A percentile compares a stretch with the other conserved stretches of the same genome.
These are phyloP conservation scores for Thielaviopsis cerberus DNA, from an alignment of 2,329 filamentous ascomycete species.

Conservation along the genomic window DNA sequence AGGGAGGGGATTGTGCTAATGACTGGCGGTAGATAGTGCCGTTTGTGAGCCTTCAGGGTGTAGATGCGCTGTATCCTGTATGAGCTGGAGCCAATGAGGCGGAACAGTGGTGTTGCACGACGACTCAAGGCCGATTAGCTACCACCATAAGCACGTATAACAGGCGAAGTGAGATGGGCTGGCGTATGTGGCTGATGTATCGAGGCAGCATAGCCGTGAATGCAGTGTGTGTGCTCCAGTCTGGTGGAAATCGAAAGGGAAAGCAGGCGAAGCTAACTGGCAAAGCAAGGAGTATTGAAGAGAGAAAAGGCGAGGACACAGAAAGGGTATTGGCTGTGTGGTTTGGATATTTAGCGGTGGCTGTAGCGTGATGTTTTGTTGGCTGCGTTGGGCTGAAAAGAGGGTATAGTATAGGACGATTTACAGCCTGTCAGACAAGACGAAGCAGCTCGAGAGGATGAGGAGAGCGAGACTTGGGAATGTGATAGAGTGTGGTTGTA, in stretches of 20 bases:
- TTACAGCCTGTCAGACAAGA: neutral
- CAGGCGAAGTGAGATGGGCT: neutral
- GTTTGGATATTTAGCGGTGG: neutral
- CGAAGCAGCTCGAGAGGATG: too few species aligned
- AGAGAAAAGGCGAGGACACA: neutral
- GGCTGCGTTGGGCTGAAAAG: neutral
- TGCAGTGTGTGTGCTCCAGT: too few species aligned
- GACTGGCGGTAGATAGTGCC: neutral
- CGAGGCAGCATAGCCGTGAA: too few species aligned
- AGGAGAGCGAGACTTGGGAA: too few species aligned
- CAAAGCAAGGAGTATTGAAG: too few species aligned
- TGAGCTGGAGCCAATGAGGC: neutral
- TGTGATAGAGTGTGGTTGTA: too few species aligned
- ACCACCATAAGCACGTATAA: neutral
- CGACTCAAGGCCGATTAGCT: neutral
- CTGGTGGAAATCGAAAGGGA: too few species aligned
- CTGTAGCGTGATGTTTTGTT: neutral
- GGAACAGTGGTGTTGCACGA: neutral
- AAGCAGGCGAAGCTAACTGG: too few species aligned
- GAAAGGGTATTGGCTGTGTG: neutral
- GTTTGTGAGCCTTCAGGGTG: neutral
- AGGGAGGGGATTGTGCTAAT: neutral
- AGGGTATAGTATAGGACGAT: neutral
- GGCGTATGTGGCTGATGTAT: neutral
- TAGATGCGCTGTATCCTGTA: neutral